phyloP scores from a whole-genome alignment of 345 rosid species.

The Aurinia saxatilis region DNA sequence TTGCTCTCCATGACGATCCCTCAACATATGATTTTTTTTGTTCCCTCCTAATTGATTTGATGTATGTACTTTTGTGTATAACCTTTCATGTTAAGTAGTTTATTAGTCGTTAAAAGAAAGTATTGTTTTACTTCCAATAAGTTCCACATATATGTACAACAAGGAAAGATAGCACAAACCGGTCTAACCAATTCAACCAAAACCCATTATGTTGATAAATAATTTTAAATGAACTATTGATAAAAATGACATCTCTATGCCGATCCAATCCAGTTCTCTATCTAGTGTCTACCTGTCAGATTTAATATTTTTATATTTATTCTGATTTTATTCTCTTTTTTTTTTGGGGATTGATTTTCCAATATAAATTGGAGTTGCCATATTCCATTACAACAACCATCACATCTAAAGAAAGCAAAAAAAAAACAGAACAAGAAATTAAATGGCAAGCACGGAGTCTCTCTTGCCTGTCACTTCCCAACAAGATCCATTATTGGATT shows the following conservation, averaged over 20 bases:
- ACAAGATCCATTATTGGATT: conserved; percentile 18
- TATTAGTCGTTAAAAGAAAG: too few species aligned
- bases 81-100: too few species aligned
- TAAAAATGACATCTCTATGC: neutral
- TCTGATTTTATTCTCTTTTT: neutral
- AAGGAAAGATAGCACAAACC: too few species aligned
- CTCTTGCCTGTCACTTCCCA: conserved; percentile 21
- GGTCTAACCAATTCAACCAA: too few species aligned
- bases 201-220: neutral
- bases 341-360: neutral
- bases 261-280: conserved; percentile 10
- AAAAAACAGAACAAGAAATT: neutral
- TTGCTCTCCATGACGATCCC: too few species aligned
- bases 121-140: too few species aligned
- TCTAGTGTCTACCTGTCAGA: neutral
- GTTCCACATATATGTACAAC: too few species aligned
- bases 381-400: neutral
- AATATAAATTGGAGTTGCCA: neutral
- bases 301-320: neutral
- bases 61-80: too few species aligned
- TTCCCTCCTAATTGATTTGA: too few species aligned
- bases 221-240: neutral
- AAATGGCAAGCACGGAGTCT: conserved; percentile 28
- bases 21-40: too few species aligned
- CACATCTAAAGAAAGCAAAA: conserved; percentile 7